phyloP scores from a whole-genome alignment of 768 basidiomycete species.

The Clitopilus hobsonii region DNA sequence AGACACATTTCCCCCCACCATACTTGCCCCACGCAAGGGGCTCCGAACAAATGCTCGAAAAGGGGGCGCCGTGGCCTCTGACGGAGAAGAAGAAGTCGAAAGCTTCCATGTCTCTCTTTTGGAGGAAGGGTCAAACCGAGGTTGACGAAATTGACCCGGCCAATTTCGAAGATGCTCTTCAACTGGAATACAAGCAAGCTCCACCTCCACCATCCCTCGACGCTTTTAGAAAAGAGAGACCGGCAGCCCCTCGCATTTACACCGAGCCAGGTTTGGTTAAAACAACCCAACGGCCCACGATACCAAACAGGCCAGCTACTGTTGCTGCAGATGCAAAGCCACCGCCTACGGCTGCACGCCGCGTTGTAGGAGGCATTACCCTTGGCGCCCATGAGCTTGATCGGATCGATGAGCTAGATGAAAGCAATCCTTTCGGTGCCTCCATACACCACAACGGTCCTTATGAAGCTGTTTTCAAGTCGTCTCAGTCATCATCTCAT shows the following conservation, averaged over 20 bases:
- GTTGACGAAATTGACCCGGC: not conserved
- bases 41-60: not conserved
- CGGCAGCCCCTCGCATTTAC: conserved; percentile 16
- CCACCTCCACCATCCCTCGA: not conserved
- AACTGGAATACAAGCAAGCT: not conserved
- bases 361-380: conserved; percentile 11
- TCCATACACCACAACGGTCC: conserved; percentile 67
- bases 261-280: conserved; percentile 10
- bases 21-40: not conserved
- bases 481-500: conserved; percentile 8
- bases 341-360: conserved; percentile 10
- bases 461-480: conserved; percentile 57
- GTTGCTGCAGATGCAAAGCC: not conserved
- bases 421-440: conserved; percentile 63
- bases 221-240: conserved; percentile 1
- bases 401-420: conserved; percentile 75
- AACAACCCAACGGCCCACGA: conserved; percentile 16
- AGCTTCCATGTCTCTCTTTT: not conserved
- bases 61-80: not conserved
- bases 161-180: not conserved
- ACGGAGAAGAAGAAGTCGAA: not conserved
- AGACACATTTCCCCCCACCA: conserved; percentile 10
- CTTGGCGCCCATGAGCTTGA: conserved; percentile 40
- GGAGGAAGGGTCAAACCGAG: not conserved
- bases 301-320: conserved; percentile 7